Evolutionary conservation across 192 early-diverging fungal genomes (phyloP).

Genomic region (Podila minutissima): DNA sequence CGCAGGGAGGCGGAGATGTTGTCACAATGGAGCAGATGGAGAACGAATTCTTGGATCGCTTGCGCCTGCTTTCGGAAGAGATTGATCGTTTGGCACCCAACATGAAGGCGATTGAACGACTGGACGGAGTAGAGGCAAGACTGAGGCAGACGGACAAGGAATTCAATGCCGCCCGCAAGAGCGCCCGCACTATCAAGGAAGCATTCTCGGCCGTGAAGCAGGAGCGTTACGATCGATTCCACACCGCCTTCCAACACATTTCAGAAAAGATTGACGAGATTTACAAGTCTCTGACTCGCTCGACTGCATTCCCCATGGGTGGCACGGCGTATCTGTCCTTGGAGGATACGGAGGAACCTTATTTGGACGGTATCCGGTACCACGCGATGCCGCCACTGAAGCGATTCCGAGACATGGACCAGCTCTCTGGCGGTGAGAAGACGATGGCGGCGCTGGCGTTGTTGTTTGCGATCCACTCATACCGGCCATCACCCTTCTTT

Average conservation of each 20-base stretch:
- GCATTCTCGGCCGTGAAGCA: constrained; percentile 83
- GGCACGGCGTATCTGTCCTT: constrained; percentile 94
- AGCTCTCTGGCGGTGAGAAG: constrained; percentile 98
- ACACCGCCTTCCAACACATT: constrained; percentile 89
- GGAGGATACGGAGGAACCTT: constrained; percentile 96
- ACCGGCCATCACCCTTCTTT: constrained; percentile 98
- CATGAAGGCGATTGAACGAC: constrained; percentile 84
- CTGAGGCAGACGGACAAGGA: constrained; percentile 83
- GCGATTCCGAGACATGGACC: constrained; percentile 99
- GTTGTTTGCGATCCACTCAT: constrained; percentile 95
- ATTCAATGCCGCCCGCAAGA: constrained; percentile 83
- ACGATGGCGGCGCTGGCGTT: constrained; percentile 96
- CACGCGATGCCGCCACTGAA: constrained; percentile 99
- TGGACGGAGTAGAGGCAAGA: constrained; percentile 85
- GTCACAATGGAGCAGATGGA: constrained; percentile 63
- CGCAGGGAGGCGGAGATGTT: constrained; percentile 33
- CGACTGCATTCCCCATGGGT: constrained; percentile 86
- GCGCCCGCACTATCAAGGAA: constrained; percentile 85
- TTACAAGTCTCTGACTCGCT: constrained; percentile 96
- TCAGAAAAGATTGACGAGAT: constrained; percentile 92
- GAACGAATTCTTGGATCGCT: constrained; percentile 70
- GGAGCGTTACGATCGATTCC: constrained; percentile 81
- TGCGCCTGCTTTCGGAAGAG: constrained; percentile 67
- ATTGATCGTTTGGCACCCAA: constrained; percentile 94
- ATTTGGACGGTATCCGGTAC: constrained; percentile 93